Evolutionary conservation across 2,329 filamentous ascomycete genomes (phyloP).

Genomic region (Sarocladium oryzae): DNA sequence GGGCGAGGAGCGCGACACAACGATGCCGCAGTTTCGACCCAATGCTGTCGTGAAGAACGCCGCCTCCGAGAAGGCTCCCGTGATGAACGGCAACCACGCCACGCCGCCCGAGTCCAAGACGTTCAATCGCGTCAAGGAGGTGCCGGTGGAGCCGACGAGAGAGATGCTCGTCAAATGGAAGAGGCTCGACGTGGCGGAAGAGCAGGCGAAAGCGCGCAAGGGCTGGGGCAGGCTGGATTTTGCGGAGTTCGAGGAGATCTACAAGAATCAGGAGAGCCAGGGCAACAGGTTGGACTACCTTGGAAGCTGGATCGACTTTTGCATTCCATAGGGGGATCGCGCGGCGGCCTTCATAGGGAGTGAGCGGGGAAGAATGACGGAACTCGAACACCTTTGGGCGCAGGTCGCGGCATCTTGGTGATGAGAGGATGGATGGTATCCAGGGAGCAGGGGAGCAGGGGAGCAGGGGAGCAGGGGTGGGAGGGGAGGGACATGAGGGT

Average conservation of each 20-base stretch:
- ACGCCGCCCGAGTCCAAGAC: neutral
- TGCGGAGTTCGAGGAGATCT: slow-evolving; percentile 71
- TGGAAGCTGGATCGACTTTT: slow-evolving; percentile 85
- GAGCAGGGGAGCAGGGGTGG: too few species aligned
- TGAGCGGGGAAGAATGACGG: too few species aligned
- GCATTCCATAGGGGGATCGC: slow-evolving; percentile 45
- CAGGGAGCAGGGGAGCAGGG: too few species aligned
- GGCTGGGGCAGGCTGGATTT: slow-evolving; percentile 74
- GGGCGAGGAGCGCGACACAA: slow-evolving; percentile 50
- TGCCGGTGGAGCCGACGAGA: slow-evolving; percentile 17
- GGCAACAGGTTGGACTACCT: slow-evolving; percentile 69
- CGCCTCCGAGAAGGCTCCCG: too few species aligned
- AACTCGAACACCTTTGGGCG: too few species aligned
- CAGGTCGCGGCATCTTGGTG: too few species aligned
- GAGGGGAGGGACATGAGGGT: too few species aligned
- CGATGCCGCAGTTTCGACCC: slow-evolving; percentile 64
- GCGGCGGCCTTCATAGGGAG: neutral
- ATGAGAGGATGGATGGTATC: too few species aligned
- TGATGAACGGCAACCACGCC: neutral
- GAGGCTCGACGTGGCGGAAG: slow-evolving; percentile 57
- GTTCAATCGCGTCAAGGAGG: neutral
- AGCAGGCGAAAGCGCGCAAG: slow-evolving; percentile 63
- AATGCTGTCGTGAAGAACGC: slow-evolving; percentile 30
- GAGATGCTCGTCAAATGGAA: slow-evolving; percentile 41
- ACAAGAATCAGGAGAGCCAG: slow-evolving; percentile 58